Evolutionary conservation across 1,284 basidiomycete species (phyloP), one percentile per base, ranked within the genome.

Genomic region (Cutaneotrichosporon sp.): DNA sequence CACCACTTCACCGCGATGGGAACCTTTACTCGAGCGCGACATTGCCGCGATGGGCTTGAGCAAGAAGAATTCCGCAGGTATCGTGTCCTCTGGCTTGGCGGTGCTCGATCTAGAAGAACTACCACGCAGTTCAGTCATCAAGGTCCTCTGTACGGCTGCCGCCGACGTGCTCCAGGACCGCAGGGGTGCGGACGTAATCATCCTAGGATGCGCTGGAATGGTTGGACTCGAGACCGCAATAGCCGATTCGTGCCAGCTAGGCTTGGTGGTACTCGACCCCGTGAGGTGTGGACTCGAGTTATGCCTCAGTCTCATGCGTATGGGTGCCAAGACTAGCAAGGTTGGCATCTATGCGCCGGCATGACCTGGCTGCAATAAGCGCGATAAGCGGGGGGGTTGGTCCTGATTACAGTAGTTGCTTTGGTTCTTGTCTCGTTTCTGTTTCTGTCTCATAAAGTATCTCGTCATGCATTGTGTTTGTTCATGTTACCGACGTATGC

Each of bases 151-250:
- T n/a, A 60, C 69, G 18, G 65, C 71, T 0, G 77, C 78, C 1
- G 67, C 60, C 32, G 64, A 66, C 2, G 70, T 70, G 56, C 69
- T 80, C 9, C 76, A 77, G 7, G 63, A 68, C 21, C 70, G 72
- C 38, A 71, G 75, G 14, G 81, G 80, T 2, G 80, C 80, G 7
- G 76, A 81, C 51, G 80, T 80, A 10, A 80, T 86, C 55, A 71
- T 83, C 52, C 76, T 85, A 56, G 83, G 84, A 0, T 85, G 84
- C 63, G 84, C 84, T 30, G 84, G 82, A 4, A 84, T 85, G 83
- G 81, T 79, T 0, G 84, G 83, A 8, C 80, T 84, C 76, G 81
- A 82, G 55, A 69, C 72, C 30, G 79, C 80, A 2, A 77, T 84
- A 1, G 67, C 73, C 18, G 70, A 73, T 26, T 72, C 70, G 2